These are phyloP conservation scores for Nannochloropsis gaditana DNA, from an alignment of 108 stramenopile species.

Conservation along the genomic window DNA sequence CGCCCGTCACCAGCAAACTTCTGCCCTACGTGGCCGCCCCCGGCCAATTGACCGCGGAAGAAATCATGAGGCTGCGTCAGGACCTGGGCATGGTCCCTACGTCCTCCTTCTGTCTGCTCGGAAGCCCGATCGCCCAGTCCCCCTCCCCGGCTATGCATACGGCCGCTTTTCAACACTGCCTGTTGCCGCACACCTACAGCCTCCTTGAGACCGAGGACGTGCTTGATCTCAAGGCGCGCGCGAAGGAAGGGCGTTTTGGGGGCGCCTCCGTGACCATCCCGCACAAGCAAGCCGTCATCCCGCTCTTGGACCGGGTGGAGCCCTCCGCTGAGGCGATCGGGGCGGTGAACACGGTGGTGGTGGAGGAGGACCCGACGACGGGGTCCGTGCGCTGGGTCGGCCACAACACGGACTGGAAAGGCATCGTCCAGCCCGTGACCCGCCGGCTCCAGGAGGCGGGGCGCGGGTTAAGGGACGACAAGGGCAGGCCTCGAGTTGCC, in stretches of 20 bases:
- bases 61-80: constrained; percentile 76
- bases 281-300: constrained; percentile 89
- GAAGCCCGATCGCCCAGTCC: constrained; percentile 83
- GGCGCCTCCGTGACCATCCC: constrained; percentile 85
- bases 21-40: constrained; percentile 87
- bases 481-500: constrained; percentile 52
- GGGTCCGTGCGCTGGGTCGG: constrained; percentile 62
- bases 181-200: constrained; percentile 75
- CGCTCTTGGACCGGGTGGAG: constrained; percentile 78
- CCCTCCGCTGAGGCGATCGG: constrained; percentile 86
- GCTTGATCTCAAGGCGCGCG: constrained; percentile 23
- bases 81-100: constrained; percentile 67
- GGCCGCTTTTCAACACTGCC: constrained; percentile 70
- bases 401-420: constrained; percentile 98
- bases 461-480: constrained; percentile 22
- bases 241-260: constrained; percentile 32
- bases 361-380: constrained; percentile 30
- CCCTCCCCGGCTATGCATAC: constrained; percentile 95
- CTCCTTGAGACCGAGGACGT: constrained; percentile 46
- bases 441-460: constrained; percentile 60
- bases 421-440: constrained; percentile 80
- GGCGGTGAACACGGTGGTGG: constrained; percentile 89
- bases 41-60: constrained; percentile 86
- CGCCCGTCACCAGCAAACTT: constrained; percentile 85
- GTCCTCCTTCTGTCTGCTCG: constrained; percentile 71